These are phyloP conservation scores for Myxozyma vanderwaltii DNA, from an alignment of 805 yeast genomes.

Conservation along the genomic window DNA sequence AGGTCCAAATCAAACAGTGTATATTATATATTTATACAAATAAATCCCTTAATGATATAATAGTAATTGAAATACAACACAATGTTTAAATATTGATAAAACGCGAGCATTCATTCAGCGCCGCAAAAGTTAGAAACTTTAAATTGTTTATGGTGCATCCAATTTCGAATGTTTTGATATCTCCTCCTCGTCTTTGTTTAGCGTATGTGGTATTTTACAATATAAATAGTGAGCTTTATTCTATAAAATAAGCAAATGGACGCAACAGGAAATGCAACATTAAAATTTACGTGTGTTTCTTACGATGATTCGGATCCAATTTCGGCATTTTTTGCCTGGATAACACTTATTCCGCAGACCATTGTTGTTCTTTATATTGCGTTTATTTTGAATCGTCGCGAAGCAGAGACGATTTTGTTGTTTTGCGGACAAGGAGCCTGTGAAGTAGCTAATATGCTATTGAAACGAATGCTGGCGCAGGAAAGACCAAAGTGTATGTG, in stretches of 20 bases:
- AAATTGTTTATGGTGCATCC: too few species aligned
- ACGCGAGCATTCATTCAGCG: too few species aligned
- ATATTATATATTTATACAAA: too few species aligned
- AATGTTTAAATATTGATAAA: too few species aligned
- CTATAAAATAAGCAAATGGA: neutral
- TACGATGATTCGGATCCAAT: conserved; percentile 68
- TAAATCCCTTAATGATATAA: too few species aligned
- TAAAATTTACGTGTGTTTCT: conserved; percentile 83
- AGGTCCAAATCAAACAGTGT: neutral
- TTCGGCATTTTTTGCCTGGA: conserved; percentile 64
- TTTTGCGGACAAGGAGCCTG: conserved; percentile 84
- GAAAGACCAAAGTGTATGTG: conserved; percentile 61
- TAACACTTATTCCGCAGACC: conserved; percentile 79
- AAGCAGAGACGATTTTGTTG: conserved; percentile 78
- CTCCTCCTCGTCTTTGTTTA: too few species aligned
- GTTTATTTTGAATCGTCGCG: conserved; percentile 80
- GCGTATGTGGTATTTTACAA: too few species aligned
- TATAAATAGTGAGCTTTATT: too few species aligned
- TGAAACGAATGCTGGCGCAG: conserved; percentile 65
- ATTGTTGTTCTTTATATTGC: conserved; percentile 77
- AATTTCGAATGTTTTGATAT: too few species aligned
- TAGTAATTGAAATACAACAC: too few species aligned
- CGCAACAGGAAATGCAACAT: conserved; percentile 38
- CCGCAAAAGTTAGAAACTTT: too few species aligned
- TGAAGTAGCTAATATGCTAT: conserved; percentile 68